These are phyloP conservation scores for Fragaria vesca DNA, from an alignment of 306 rosid species.

Conservation along the genomic window DNA sequence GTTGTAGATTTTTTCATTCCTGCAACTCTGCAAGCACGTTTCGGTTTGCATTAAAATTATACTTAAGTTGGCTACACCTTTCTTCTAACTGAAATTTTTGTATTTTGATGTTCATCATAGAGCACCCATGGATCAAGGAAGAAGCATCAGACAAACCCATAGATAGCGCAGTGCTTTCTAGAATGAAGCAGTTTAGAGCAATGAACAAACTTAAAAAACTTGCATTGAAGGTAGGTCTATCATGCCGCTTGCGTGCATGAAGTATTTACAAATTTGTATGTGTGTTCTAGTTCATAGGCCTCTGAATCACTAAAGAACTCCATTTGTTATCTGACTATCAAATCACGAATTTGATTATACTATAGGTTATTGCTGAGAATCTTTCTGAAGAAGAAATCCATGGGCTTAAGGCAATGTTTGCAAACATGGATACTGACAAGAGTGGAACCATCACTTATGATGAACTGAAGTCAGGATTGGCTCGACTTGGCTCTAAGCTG, in stretches of 20 bases:
- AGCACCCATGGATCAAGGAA: slow-evolving; percentile 93
- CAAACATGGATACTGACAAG: slow-evolving; percentile 77
- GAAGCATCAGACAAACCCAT: slow-evolving; percentile 89
- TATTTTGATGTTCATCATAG: slow-evolving; percentile 42
- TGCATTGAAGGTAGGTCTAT: slow-evolving; percentile 51
- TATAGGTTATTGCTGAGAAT: slow-evolving; percentile 84
- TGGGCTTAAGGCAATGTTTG: slow-evolving; percentile 85
- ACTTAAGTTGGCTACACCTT: not conserved
- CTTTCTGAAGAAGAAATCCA: slow-evolving; percentile 89
- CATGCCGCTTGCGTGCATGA: not conserved
- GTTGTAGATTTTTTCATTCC: slow-evolving; percentile 1
- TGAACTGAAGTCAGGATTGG: slow-evolving; percentile 71
- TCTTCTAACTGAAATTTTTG: slow-evolving; percentile 26
- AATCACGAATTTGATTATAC: slow-evolving; percentile 1
- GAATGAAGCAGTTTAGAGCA: slow-evolving; percentile 95
- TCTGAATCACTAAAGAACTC: not conserved
- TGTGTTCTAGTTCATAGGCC: not conserved
- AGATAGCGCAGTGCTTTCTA: slow-evolving; percentile 86
- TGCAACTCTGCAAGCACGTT: slow-evolving; percentile 4
- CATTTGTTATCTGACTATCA: slow-evolving; percentile 12
- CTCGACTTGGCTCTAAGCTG: slow-evolving; percentile 80
- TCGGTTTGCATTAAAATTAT: not conserved
- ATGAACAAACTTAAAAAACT: slow-evolving; percentile 93
- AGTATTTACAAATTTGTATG: not conserved
- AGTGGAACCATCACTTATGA: slow-evolving; percentile 90